These are phyloP conservation scores for Sarcomyxa edulis DNA, from an alignment of 768 basidiomycete species.

Conservation along the genomic window DNA sequence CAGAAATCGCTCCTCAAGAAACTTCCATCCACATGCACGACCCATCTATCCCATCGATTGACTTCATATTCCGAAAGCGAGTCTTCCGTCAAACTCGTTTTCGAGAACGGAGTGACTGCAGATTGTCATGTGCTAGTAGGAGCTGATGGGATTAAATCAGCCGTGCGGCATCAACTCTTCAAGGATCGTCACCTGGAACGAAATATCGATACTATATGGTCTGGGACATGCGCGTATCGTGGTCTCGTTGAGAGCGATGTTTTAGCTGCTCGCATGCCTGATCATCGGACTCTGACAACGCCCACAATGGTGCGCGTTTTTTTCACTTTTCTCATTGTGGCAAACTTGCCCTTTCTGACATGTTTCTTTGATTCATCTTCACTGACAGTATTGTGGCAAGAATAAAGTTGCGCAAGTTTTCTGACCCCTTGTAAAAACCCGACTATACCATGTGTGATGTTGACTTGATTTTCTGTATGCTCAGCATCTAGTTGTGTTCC, in stretches of 20 bases:
- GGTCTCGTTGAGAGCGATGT: constrained; percentile 22
- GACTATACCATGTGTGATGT: background rate
- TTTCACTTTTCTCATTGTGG: background rate
- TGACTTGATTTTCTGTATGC: background rate
- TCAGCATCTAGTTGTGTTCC: constrained; percentile 47
- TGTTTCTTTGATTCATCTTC: constrained; percentile 2
- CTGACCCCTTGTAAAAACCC: background rate
- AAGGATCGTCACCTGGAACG: constrained; percentile 2
- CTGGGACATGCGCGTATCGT: constrained; percentile 28
- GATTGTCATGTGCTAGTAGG: constrained; percentile 32
- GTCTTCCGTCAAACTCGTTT: constrained; percentile 16
- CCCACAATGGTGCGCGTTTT: constrained; percentile 17
- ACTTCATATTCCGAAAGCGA: constrained; percentile 22
- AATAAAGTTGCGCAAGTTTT: constrained; percentile 18
- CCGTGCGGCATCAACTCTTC: constrained; percentile 4
- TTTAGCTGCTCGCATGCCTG: constrained; percentile 19
- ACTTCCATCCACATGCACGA: constrained; percentile 23
- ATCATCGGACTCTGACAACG: constrained; percentile 20
- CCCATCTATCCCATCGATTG: constrained; percentile 35
- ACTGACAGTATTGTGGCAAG: constrained; percentile 18
- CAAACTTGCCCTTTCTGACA: background rate
- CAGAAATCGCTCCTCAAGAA: constrained; percentile 33
- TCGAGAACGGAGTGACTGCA: constrained; percentile 17
- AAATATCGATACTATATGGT: constrained; percentile 26
- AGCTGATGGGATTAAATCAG: constrained; percentile 32